Conservation (phyloP, 192 early-diverging fungal species). For the Pilaira anomala region DNA sequence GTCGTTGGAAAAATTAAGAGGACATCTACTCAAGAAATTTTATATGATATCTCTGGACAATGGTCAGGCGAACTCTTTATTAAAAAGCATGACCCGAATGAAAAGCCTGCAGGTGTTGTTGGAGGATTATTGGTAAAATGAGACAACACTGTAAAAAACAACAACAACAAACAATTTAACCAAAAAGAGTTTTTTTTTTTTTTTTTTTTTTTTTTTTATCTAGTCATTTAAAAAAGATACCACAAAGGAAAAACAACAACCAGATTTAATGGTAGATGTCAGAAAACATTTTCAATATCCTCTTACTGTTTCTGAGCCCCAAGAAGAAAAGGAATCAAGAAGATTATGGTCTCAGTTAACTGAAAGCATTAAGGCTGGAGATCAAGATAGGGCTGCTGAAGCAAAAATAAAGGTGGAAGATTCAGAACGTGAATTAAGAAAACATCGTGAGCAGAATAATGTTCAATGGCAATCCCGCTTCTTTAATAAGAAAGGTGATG, state of each 20-base stretch:
- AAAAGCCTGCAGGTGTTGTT: not conserved
- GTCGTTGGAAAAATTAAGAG: slow-evolving; percentile 81
- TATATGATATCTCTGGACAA: slow-evolving; percentile 83
- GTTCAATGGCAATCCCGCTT: slow-evolving; percentile 30
- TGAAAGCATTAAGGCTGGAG: slow-evolving; percentile 54
- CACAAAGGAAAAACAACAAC: not conserved
- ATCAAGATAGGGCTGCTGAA: slow-evolving; percentile 63
- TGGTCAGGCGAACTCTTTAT: slow-evolving; percentile 80
- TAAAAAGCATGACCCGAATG: slow-evolving; percentile 21
- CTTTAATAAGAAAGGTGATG: slow-evolving; percentile 22
- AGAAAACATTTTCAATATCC: not conserved
- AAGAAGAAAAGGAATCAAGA: slow-evolving; percentile 84
- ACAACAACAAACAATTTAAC: no score
- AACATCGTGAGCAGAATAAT: slow-evolving; percentile 23
- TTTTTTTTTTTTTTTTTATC: not conserved
- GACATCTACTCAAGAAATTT: slow-evolving; percentile 65
- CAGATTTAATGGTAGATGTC: slow-evolving; percentile 8
- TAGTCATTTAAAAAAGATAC: not conserved
- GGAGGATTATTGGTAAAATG: slow-evolving; percentile 12
- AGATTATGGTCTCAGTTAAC: slow-evolving; percentile 77
- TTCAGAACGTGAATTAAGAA: slow-evolving; percentile 49
- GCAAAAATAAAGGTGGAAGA: slow-evolving; percentile 75
- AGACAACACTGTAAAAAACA: no score
- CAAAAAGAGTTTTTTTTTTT: no score
- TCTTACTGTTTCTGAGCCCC: slow-evolving; percentile 36